Evolutionary conservation across 1,139 yeast genomes (phyloP), one percentile per base, ranked within the genome.

Genomic region (Petasospora fabianii): DNA sequence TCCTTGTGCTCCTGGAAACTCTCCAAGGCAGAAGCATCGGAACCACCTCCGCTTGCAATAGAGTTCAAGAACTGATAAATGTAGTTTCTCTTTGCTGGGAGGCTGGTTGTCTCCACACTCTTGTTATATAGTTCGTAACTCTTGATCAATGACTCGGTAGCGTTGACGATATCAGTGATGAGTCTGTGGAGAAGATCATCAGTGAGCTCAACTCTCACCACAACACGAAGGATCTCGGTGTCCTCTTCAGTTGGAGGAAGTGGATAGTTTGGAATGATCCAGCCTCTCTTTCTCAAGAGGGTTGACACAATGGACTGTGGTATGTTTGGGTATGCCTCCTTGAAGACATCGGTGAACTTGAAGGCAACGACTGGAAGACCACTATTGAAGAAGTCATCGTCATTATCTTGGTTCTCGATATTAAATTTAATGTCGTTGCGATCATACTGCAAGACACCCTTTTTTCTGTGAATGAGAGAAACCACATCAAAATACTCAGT

Each of bases 321-420:
- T 42, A 88, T 75, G 60, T 80, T 86, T 2, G 96, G 92, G 59
- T 79, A 85, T 32, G 70, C 61, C 34, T 73, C 58, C 37, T 66
- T 60, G 56, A 88, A 75, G 27, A 69, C 68, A 36, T 77, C 66
- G 4, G 86, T 73, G 51, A 88, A 74, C 57, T 77, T 77, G 71
- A 87, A 88, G 0, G 96, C 83, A 32, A 88, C 96, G 27, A 88
- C 95, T 3, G 97, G 97, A 45, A 88, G 73, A 7, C 96, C 96
- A 2, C 86, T 80, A 54, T 76, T 72, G 65, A 64, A 87, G 19
- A 60, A 55, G 32, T 63, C 66, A 46, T 73, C 74, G 10, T 56
- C 55, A 18, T 59, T 54, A 36, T 50, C 56, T 43, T 54, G 54
- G 34, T 57, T 56, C 17, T 49, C 49, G 15, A 65, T 59, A 51